Evolutionary conservation across 2,329 filamentous ascomycete genomes (phyloP).

Genomic region (Passalora sequoiae): DNA sequence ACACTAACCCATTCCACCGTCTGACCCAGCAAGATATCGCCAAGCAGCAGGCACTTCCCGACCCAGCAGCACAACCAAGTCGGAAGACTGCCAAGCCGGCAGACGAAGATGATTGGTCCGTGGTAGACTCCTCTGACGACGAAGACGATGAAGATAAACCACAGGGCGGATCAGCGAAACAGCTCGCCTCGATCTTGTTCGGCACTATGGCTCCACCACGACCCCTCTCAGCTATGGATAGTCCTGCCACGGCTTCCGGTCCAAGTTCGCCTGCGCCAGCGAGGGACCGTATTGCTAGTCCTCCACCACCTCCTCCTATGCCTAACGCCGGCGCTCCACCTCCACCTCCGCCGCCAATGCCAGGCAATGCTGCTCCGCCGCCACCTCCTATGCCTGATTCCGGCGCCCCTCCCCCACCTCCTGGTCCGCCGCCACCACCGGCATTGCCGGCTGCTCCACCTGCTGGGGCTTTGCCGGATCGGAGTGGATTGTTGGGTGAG

Average conservation of each 20-base stretch:
- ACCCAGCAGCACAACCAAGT: conserved; percentile 42
- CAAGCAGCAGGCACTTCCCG: conserved; percentile 46
- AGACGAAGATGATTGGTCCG: conserved; percentile 74
- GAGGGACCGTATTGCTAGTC: conserved; percentile 32
- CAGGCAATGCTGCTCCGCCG: conserved; percentile 37
- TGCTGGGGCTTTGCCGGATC: conserved; percentile 34
- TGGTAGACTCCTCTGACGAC: conserved; percentile 66
- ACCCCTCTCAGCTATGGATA: conserved; percentile 75
- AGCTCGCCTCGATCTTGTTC: conserved; percentile 90
- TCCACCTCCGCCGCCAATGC: conserved; percentile 49
- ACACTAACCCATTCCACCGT: conserved; percentile 95
- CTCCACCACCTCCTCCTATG: conserved; percentile 50
- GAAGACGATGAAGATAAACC: conserved; percentile 67
- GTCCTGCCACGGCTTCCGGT: conserved; percentile 39
- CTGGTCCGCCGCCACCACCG: conserved; percentile 46
- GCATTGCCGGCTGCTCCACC: conserved; percentile 43
- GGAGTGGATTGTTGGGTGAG: conserved; percentile 66
- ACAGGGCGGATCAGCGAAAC: conserved; percentile 77
- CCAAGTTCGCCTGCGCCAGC: conserved; percentile 35
- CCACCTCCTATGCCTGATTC: conserved; percentile 42
- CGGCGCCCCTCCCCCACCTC: conserved; percentile 43
- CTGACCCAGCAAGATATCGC: conserved; percentile 62
- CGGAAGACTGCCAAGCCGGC: conserved; percentile 46
- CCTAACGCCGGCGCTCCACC: no score
- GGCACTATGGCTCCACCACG: conserved; percentile 94